phyloP scores from a whole-genome alignment of 2,329 filamentous ascomycete species.

The Macroventuria anomochaeta region DNA sequence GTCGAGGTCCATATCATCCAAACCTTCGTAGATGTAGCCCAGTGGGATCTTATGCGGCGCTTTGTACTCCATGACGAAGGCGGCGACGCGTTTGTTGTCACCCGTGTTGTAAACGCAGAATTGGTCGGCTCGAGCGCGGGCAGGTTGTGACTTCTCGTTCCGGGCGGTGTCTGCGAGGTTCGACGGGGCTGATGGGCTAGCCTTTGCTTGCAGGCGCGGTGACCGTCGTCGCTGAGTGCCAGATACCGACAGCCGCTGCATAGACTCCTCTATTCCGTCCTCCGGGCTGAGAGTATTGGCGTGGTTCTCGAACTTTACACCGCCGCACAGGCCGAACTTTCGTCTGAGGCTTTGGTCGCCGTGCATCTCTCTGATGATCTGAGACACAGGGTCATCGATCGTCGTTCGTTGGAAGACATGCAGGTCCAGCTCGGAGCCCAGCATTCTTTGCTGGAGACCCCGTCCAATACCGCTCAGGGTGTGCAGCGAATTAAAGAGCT shows the following conservation, averaged over 20 bases:
- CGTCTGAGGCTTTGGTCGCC: neutral
- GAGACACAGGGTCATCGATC: neutral
- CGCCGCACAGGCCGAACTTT: neutral
- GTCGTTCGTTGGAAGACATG: neutral
- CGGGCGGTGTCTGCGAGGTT: too few species aligned
- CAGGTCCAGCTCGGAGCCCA: neutral
- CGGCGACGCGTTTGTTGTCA: slow-evolving; percentile 24
- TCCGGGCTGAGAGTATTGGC: neutral
- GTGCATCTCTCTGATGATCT: neutral
- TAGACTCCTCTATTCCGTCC: neutral
- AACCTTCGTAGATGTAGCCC: slow-evolving; percentile 51
- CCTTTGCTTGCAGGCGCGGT: slow-evolving; percentile 20
- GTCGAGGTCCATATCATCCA: slow-evolving; percentile 53
- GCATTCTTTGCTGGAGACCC: neutral
- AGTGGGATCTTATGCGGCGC: slow-evolving; percentile 4
- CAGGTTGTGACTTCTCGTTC: neutral
- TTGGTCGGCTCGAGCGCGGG: slow-evolving; percentile 37
- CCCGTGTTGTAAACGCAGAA: slow-evolving; percentile 46
- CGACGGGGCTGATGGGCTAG: too few species aligned
- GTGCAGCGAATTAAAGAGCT: neutral
- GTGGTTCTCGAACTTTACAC: neutral
- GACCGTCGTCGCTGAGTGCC: slow-evolving; percentile 14
- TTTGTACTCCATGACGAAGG: slow-evolving; percentile 23
- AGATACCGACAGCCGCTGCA: neutral
- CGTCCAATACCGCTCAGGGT: neutral